Conservation (phyloP, 305 asterid species). For the Solanum aculeatissimum region DNA sequence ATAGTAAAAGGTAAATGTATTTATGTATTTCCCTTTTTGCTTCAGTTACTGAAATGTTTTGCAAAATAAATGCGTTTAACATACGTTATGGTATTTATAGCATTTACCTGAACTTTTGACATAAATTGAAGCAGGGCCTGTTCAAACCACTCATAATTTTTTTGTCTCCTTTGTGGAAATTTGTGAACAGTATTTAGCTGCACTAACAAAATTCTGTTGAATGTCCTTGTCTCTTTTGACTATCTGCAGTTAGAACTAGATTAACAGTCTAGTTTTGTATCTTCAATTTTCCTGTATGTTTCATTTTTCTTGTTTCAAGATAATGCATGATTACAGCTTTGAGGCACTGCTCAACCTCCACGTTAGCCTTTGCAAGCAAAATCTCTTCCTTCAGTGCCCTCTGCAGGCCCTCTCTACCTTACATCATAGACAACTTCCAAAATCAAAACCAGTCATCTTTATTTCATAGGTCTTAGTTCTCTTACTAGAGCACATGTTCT, state of each 20-base stretch:
- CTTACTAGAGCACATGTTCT: background rate
- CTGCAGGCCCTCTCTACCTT: background rate
- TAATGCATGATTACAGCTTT: background rate
- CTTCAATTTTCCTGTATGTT: background rate
- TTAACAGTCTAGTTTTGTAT: background rate
- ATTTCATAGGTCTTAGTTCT: background rate
- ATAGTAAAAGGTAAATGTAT: constrained; percentile 14
- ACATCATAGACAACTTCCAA: background rate
- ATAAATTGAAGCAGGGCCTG: background rate
- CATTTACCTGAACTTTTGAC: background rate
- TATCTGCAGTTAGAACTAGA: background rate
- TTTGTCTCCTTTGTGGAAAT: background rate
- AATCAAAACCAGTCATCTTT: background rate
- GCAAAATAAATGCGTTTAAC: background rate
- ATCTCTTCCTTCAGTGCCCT: background rate
- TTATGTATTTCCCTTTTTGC: background rate
- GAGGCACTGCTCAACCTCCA: background rate
- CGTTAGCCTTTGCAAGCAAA: background rate
- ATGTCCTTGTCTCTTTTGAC: background rate
- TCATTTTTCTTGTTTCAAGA: background rate
- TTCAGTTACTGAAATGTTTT: background rate
- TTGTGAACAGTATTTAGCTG: background rate
- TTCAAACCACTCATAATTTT: background rate
- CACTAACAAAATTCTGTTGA: background rate
- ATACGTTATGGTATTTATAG: background rate